Evolutionary conservation across 1,284 basidiomycete species (phyloP).

Genomic region (Heliocybe sulcata): DNA sequence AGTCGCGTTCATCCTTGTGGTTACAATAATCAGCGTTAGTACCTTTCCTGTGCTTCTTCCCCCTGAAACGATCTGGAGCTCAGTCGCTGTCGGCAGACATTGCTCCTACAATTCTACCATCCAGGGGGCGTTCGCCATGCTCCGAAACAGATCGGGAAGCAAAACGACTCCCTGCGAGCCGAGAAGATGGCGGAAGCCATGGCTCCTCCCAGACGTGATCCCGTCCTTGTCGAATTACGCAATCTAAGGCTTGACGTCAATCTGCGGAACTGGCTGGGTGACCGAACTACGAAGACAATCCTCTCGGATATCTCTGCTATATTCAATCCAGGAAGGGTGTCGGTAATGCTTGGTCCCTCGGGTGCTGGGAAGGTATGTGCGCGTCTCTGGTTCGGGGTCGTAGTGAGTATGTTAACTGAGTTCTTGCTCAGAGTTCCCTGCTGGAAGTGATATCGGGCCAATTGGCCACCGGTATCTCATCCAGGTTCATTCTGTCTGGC

Average conservation of each 20-base stretch:
- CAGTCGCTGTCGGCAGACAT: background rate
- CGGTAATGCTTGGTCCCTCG: slow-evolving; percentile 4
- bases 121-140: slow-evolving; percentile 6
- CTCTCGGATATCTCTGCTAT: background rate
- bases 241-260: background rate
- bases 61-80: no score
- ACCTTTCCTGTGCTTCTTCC: no score
- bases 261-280: background rate
- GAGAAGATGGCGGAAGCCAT: background rate
- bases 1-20: slow-evolving; percentile 3
- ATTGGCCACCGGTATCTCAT: background rate
- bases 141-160: slow-evolving; percentile 1
- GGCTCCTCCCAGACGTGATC: background rate
- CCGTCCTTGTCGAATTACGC: background rate
- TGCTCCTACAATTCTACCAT: slow-evolving; percentile 1
- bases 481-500: background rate
- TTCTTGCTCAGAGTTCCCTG: background rate
- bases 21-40: background rate
- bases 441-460: background rate
- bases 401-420: background rate
- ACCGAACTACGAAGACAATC: background rate
- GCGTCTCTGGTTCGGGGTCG: background rate
- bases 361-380: slow-evolving; percentile 2
- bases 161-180: background rate
- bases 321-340: slow-evolving; percentile 1